Evolutionary conservation across 2,329 filamentous ascomycete species (phyloP).

Genomic region (Fonsecaea erecta): DNA sequence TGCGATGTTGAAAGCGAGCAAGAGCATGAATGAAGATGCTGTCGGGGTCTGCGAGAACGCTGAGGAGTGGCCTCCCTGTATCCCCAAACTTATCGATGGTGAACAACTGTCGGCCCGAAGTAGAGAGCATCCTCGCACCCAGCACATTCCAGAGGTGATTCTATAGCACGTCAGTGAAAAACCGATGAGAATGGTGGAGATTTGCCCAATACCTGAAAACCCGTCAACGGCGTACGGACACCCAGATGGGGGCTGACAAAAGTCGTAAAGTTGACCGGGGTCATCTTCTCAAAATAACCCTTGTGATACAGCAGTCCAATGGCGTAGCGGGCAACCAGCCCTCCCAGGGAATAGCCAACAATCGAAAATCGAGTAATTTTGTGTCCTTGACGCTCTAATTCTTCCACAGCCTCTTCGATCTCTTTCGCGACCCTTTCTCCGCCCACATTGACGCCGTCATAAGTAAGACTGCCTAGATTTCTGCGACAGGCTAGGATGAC

Average conservation of each 20-base stretch:
- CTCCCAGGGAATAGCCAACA: slow-evolving; percentile 87
- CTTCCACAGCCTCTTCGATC: slow-evolving; percentile 63
- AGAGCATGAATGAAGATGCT: slow-evolving; percentile 86
- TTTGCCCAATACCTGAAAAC: slow-evolving; percentile 53
- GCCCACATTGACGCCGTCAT: slow-evolving; percentile 70
- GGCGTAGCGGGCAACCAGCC: slow-evolving; percentile 82
- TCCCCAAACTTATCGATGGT: slow-evolving; percentile 83
- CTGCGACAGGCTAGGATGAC: slow-evolving; percentile 61
- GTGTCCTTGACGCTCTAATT: slow-evolving; percentile 64
- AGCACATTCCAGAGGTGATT: slow-evolving; percentile 80
- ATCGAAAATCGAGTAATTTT: slow-evolving; percentile 82
- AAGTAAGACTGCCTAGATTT: slow-evolving; percentile 63
- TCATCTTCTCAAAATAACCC: slow-evolving; percentile 76
- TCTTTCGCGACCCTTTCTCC: slow-evolving; percentile 69
- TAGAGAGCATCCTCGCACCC: slow-evolving; percentile 78
- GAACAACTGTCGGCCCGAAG: slow-evolving; percentile 85
- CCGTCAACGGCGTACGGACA: slow-evolving; percentile 71
- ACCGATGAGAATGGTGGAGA: neutral
- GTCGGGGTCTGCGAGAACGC: slow-evolving; percentile 78
- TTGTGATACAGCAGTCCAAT: slow-evolving; percentile 81
- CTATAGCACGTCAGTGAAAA: slow-evolving; percentile 35
- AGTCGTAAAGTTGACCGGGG: slow-evolving; percentile 91
- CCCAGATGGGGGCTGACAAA: slow-evolving; percentile 86
- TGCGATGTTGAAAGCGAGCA: slow-evolving; percentile 73
- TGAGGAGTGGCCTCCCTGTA: slow-evolving; percentile 77